Evolutionary conservation across 208 protist genomes (phyloP).

Genomic region (Trypanosoma conorhini): DNA sequence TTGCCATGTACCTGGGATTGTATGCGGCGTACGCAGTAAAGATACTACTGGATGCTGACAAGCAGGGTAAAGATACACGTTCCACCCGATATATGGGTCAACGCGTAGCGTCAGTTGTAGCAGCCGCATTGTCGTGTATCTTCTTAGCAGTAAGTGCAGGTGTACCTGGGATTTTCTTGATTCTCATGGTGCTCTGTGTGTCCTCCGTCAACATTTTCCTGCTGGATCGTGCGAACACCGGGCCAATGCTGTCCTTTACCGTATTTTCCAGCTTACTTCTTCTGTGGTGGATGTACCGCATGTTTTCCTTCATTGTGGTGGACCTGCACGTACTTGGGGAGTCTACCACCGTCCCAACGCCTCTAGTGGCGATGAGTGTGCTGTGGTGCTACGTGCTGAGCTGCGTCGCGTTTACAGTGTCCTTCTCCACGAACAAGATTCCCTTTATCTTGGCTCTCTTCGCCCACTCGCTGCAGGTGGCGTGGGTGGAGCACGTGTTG

Average conservation of each 20-base stretch:
- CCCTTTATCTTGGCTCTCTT: conserved; percentile 56
- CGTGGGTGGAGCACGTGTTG: conserved; percentile 84
- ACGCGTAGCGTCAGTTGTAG: conserved; percentile 38
- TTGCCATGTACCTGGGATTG: conserved; percentile 56
- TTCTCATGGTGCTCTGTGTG: conserved; percentile 54
- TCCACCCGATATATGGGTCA: conserved; percentile 16
- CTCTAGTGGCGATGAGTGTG: conserved; percentile 59
- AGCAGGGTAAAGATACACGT: conserved; percentile 35
- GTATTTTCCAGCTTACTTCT: conserved; percentile 78
- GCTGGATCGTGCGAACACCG: conserved; percentile 61
- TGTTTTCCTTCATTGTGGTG: conserved; percentile 85
- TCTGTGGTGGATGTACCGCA: conserved; percentile 89
- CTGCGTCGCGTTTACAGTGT: conserved; percentile 68
- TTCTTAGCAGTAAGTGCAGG: conserved; percentile 45
- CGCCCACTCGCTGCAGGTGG: conserved; percentile 66
- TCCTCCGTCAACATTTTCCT: conserved; percentile 75
- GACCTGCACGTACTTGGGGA: conserved; percentile 84
- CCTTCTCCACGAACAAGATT: conserved; percentile 63
- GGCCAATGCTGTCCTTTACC: conserved; percentile 75
- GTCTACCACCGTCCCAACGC: conserved; percentile 57
- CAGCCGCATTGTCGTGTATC: conserved; percentile 41
- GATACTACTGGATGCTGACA: conserved; percentile 58
- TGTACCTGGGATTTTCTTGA: conserved; percentile 58
- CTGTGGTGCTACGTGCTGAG: conserved; percentile 83
- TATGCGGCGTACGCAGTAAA: conserved; percentile 56